A percentile compares a stretch with the other conserved stretches of the same genome.
Evolutionary conservation across 2,329 filamentous ascomycete species (phyloP).

Genomic region (Trichoderma oligosporum): DNA sequence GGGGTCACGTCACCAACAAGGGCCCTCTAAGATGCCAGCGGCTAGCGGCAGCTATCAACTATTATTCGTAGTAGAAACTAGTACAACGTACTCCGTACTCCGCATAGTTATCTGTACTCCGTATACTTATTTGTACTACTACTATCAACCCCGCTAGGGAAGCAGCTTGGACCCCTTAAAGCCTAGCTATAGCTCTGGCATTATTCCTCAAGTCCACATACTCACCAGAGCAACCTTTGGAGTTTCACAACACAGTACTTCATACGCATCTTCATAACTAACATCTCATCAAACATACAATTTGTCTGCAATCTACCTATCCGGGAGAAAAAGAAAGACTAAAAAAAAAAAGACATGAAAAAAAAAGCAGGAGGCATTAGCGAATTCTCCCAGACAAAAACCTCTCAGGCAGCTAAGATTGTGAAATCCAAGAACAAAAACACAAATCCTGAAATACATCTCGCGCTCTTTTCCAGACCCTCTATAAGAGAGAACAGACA

Average conservation of each 20-base stretch:
- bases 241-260: too few species aligned
- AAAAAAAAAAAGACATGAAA: background rate
- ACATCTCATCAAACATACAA: background rate
- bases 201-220: background rate
- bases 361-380: background rate
- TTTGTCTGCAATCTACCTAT: constrained; percentile 8
- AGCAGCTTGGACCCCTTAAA: background rate
- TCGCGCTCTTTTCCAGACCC: constrained; percentile 4
- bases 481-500: constrained; percentile 11
- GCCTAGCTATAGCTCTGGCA: background rate
- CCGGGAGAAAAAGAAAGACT: background rate
- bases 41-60: constrained; percentile 2
- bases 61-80: too few species aligned
- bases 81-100: too few species aligned
- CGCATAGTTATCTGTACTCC: too few species aligned
- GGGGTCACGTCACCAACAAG: constrained; percentile 15
- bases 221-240: too few species aligned
- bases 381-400: background rate
- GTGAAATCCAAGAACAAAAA: constrained; percentile 1
- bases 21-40: background rate
- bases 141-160: background rate
- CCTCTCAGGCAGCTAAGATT: background rate
- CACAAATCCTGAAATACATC: constrained; percentile 6
- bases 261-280: background rate
- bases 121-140: too few species aligned